Conservation (phyloP, 306 rosid genomes). For the Pachyrhizus erosus region DNA sequence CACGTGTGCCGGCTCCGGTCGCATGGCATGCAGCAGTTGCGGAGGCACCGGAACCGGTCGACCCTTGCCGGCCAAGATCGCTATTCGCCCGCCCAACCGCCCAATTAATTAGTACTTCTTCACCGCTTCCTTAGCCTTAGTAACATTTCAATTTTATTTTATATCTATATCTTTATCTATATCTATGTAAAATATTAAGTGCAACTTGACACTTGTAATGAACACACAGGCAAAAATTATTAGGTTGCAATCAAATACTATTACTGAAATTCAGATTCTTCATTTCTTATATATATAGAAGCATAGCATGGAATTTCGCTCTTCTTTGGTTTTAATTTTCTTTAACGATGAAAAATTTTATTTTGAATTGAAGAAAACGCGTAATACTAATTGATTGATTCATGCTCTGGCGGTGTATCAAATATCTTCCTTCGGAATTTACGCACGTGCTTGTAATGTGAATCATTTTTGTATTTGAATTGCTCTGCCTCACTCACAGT, state of each 20-base stretch:
- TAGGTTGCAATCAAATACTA: conserved; percentile 10
- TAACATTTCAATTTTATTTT: background rate
- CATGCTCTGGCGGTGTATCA: background rate
- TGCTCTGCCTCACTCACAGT: background rate
- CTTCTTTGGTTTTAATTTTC: no score
- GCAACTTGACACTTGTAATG: conserved; percentile 32
- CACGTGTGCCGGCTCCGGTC: conserved; percentile 87
- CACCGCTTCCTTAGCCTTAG: background rate
- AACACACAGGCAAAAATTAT: background rate
- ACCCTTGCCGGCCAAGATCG: conserved; percentile 71
- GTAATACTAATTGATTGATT: background rate
- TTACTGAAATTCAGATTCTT: conserved; percentile 29
- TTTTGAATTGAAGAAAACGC: background rate
- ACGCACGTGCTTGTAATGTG: background rate
- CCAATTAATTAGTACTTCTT: conserved; percentile 41
- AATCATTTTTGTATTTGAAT: background rate
- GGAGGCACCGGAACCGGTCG: conserved; percentile 93
- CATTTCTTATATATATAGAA: background rate
- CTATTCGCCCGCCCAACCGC: conserved; percentile 57
- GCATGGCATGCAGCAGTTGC: conserved; percentile 75
- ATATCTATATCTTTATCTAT: background rate
- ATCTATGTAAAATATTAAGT: no score
- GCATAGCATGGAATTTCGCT: no score
- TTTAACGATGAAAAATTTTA: background rate
- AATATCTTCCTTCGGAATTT: background rate